Base-by-base conservation (phyloP, 2,329 filamentous ascomycete species). In the Berkeleyomyces basicola region DNA sequence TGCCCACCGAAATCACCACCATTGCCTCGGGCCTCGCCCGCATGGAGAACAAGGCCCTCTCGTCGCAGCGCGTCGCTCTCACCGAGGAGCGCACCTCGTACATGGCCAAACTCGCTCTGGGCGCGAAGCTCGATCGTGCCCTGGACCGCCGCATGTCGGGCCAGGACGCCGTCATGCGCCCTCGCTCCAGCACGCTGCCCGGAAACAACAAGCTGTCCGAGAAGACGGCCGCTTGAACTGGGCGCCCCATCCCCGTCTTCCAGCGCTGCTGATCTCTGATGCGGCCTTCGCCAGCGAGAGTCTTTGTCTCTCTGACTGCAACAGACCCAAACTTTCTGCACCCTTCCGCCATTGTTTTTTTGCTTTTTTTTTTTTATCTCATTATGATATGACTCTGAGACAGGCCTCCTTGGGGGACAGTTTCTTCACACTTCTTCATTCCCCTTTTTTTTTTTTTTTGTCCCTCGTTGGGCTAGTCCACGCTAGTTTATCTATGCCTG, bases 101-200 rank as follows among this genome's bases (percentile, higher is more conserved):
- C 71, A 78, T 95, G 74, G 85, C 84, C 77, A 95, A 95, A 76
- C 81, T 95, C 64, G 90, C 90, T 44, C 81, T 96, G 61, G 88
- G 90, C 58, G 90, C 90, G 65, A 96, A 96, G 76, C 82, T 96
- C 47, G 90, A 96, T 72, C 84, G 91, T 65, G 90, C 91, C 31
- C 82, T 96, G 62, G 86, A 86, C 68, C 81, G 90, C 67, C 83
- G 91, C 70, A 93, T 96, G 90, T 86, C 82, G 37, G 77, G 87
- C 68, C 91, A 96, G 74, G 91, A 96, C 70, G 91, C 91, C 67
- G 85, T 88, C 73, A 91, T 93, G 79, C 83, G 86, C 67, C 82
- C 78, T 31, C 74, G 77, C 40, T 69, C 71, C 60, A 71, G 75
- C 68, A 74, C 70, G 59, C 37, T 71, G 61, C 67, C 68, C 65